These are phyloP conservation scores for Colletotrichum musicola DNA, from an alignment of 2,329 filamentous ascomycete genomes.

Conservation along the genomic window DNA sequence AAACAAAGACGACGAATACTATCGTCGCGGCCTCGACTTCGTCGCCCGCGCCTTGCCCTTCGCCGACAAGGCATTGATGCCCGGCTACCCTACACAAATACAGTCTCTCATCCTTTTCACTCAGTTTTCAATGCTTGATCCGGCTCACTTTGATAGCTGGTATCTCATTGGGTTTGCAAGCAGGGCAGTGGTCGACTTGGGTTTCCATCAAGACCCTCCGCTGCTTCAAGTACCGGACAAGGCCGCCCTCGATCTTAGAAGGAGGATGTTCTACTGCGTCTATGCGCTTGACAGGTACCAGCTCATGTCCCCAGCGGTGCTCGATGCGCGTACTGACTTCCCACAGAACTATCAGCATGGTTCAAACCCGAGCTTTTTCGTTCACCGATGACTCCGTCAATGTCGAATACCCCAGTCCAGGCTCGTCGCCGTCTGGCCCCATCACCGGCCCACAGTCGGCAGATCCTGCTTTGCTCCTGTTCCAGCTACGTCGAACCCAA, in stretches of 20 bases:
- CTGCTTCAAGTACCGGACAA: constrained; percentile 76
- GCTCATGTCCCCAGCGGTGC: too few relatives aligned
- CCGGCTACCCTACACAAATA: constrained; percentile 86
- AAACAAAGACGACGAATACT: constrained; percentile 74
- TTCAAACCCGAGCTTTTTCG: constrained; percentile 88
- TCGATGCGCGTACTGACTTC: constrained; percentile 5
- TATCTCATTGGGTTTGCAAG: constrained; percentile 92
- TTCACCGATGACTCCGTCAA: constrained; percentile 91
- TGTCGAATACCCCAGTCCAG: constrained; percentile 78
- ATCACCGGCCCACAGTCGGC: constrained; percentile 64
- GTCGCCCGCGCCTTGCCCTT: constrained; percentile 77
- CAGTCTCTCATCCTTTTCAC: constrained; percentile 89
- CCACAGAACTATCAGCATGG: constrained; percentile 84
- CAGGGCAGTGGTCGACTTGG: constrained; percentile 87
- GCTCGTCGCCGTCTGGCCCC: constrained; percentile 54
- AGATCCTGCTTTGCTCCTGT: constrained; percentile 81
- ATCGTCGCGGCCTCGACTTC: constrained; percentile 67
- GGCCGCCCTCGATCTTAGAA: constrained; percentile 79
- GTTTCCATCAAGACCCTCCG: constrained; percentile 92
- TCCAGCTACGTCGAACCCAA: constrained; percentile 86
- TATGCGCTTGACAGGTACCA: constrained; percentile 87
- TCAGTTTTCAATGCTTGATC: constrained; percentile 91
- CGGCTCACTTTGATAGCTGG: constrained; percentile 93
- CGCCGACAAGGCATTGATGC: constrained; percentile 85
- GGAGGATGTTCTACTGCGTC: constrained; percentile 89